phyloP scores from a whole-genome alignment of 176 grass and related monocot genomes.

The Elymus sibiricus region DNA sequence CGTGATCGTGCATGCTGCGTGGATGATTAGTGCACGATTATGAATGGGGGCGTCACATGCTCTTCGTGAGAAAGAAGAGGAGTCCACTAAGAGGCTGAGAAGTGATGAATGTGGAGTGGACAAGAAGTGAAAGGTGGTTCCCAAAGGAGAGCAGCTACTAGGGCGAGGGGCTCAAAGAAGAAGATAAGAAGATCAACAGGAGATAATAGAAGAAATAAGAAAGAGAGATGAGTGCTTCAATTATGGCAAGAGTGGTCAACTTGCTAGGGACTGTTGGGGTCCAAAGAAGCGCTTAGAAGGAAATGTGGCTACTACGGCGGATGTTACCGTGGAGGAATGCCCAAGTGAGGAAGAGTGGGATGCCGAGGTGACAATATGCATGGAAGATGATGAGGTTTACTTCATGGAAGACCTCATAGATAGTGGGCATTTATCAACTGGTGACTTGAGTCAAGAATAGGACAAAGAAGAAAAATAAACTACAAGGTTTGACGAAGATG shows the following conservation, averaged over 20 bases:
- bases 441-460: neutral
- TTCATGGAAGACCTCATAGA: neutral
- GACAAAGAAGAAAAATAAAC: neutral
- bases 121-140: neutral
- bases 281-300: neutral
- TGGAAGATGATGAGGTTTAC: neutral
- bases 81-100: neutral
- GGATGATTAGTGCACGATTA: no score
- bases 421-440: neutral
- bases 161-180: neutral
- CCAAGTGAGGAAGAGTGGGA: neutral
- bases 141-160: neutral
- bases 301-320: neutral
- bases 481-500: neutral
- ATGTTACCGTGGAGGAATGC: neutral
- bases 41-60: no score
- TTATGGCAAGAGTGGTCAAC: neutral
- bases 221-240: neutral
- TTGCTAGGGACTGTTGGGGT: neutral
- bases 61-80: neutral
- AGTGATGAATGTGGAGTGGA: neutral
- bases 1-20: no score
- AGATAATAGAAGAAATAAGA: neutral
- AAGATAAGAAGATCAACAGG: neutral
- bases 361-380: neutral